phyloP scores from a whole-genome alignment of 768 basidiomycete genomes.

The Clitopilus hobsonii region DNA sequence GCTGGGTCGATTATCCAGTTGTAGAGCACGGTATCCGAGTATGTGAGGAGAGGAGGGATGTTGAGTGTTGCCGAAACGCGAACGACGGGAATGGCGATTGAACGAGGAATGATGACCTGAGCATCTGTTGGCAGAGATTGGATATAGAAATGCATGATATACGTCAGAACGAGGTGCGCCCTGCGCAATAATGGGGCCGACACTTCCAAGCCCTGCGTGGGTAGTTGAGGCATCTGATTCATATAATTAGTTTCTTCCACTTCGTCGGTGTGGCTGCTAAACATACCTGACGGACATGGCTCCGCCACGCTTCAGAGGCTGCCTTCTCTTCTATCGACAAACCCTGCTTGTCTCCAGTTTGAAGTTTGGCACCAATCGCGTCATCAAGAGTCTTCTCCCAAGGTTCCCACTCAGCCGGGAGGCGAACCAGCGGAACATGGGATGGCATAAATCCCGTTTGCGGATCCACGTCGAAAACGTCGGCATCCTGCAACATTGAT shows the following conservation, averaged over 20 bases:
- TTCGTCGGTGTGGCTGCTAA: not conserved
- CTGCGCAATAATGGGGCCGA: conserved; percentile 60
- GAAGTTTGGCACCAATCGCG: conserved; percentile 5
- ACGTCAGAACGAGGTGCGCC: conserved; percentile 70
- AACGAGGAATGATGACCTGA: conserved; percentile 59
- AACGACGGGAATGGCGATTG: conserved; percentile 72
- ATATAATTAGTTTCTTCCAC: not conserved
- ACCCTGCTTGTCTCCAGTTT: conserved; percentile 5
- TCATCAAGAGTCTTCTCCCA: conserved; percentile 14
- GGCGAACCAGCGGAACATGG: conserved; percentile 9
- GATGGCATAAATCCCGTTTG: conserved; percentile 15
- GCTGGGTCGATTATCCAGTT: conserved; percentile 57
- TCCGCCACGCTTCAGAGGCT: conserved; percentile 42
- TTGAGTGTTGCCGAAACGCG: conserved; percentile 65
- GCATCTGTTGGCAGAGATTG: conserved; percentile 52
- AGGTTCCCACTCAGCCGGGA: conserved; percentile 11
- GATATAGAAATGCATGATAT: conserved; percentile 74
- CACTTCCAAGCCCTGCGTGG: conserved; percentile 36
- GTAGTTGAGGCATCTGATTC: conserved; percentile 47
- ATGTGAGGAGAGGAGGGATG: conserved; percentile 85
- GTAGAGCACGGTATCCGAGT: conserved; percentile 89
- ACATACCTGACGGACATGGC: conserved; percentile 37
- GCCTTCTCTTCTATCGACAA: not conserved
- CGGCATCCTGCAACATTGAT: conserved; percentile 4
- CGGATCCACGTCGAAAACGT: conserved; percentile 13